phyloP scores from a whole-genome alignment of 257 asterid genomes.

The Solanum bukasovii region DNA sequence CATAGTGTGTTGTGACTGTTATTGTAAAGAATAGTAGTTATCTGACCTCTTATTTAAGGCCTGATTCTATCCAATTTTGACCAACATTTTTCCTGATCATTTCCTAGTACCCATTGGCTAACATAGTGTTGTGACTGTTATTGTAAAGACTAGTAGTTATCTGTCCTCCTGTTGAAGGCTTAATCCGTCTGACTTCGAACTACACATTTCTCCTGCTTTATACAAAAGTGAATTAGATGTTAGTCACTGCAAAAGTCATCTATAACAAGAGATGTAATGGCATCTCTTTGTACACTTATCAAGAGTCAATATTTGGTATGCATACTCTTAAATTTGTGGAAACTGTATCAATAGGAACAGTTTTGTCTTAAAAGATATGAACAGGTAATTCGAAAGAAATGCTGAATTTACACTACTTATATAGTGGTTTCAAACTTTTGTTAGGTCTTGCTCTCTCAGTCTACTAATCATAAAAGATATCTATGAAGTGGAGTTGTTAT shows the following conservation, averaged over 20 bases:
- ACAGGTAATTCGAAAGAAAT: background rate
- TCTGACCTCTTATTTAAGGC: background rate
- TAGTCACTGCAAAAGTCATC: background rate
- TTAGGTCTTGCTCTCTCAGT: background rate
- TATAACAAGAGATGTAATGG: background rate
- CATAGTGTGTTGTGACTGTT: background rate
- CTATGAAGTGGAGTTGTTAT: background rate
- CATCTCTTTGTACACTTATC: background rate
- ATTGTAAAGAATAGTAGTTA: background rate
- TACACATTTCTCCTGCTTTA: background rate
- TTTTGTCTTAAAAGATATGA: background rate
- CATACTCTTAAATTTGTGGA: background rate
- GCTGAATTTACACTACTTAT: background rate
- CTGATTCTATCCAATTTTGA: background rate
- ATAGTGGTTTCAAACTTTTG: background rate
- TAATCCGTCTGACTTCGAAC: background rate
- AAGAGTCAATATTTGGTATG: background rate
- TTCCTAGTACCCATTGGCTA: background rate
- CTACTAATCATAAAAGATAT: background rate
- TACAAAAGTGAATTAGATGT: background rate
- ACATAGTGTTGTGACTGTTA: background rate
- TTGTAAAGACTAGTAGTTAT: background rate
- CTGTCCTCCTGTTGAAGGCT: background rate
- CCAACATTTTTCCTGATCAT: background rate
- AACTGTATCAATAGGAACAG: background rate